Base-by-base conservation (phyloP, 176 grass and related monocot genomes). In the Tuctoria greenei region DNA sequence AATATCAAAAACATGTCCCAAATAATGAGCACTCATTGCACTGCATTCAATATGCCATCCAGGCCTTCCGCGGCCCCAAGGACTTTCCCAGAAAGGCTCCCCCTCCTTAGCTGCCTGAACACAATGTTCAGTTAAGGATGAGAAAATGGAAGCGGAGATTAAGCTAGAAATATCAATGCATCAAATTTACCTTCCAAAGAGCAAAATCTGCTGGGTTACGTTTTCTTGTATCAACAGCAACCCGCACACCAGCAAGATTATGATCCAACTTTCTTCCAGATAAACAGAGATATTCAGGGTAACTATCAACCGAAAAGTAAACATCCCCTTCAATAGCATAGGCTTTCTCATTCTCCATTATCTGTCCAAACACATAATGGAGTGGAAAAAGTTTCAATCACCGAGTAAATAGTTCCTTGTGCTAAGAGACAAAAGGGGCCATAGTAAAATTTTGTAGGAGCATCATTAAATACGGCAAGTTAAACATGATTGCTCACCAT, bases 11-110 rank as follows among this genome's bases (percentile, higher is more conserved):
- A 75, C 66, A 64, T 72, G 65, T 28, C 88, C 74, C 68, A 93
- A 55, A 77, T 86, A 91, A 35, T 90, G 64, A 38, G 82, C 81
- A 81, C 88, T 90, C 88, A 93, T 93, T 24, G 88, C 91, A 15
- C 88, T 90, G 88, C 91, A 93, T 78, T 93, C 91, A 55, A 93
- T 93, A 55, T 93, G 91, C 91, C 91, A 93, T 63, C 91, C 91
- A 5, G 91, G 91, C 60, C 91, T 90, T 64, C 91, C 91, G 49
- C 15, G 70, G 26, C 91, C 91, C 91, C 91, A 93, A 34, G 91
- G 91, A 31, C 88, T 90, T 27, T 90, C 79, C 91, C 91, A 93
- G 47, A 47, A 91, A 43, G 79, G 87, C 13, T 90, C 88, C 35
- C 88, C 85, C 59, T 86, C 81, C 44, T 90, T 90, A 52, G 91